Base-by-base conservation (phyloP, 2,329 filamentous ascomycete species). In the Mollisia scopiformis region DNA sequence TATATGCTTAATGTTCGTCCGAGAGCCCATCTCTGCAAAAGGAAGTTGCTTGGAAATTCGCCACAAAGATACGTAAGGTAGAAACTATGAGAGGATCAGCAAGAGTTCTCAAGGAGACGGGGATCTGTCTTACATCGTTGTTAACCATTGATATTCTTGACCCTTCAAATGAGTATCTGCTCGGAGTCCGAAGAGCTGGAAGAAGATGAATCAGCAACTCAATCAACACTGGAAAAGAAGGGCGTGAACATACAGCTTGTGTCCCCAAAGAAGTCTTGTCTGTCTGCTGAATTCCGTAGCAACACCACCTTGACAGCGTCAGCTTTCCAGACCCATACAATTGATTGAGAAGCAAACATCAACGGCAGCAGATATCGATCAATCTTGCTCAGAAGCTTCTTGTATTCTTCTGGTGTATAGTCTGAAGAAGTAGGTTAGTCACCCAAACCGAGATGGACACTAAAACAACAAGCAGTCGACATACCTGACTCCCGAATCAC, bases 251-350 rank as follows among this genome's bases (percentile, higher is more conserved):
- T 55, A 81, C 75, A 13, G 72, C 73, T 4, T 79, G 80, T 63
- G 82, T 83, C 63, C 76, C 79, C 1, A 84, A 72, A 49, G 76
- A 79, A 39, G 82, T 80, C 68, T 79, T 83, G 70, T 82, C 77
- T 6, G 75, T 76, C 64, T 81, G 79, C 62, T 82, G 80, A 52
- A 81, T 78, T 35, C 80, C 80, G 60, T 81, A 81, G 64, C 78
- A 80, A 60, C 74, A 69, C 57, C 65, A 69, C 60, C 66, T 68
- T 25, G 30, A n/a, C 6, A 23, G 19, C 13, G 50, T 43, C 6
- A 30, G 19, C 10, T 31, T 5, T 6, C n/a, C 21, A 8, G 19
- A 8, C 6, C 3, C 25, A 16, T 28, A 10, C 21, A 27, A 23
- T n/a, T 3, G 13, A 41, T 8, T 11, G 13, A 37, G 7, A 6